Evolutionary conservation across 2,329 filamentous ascomycete genomes (phyloP).

Genomic region (Colletotrichum brevisporum): DNA sequence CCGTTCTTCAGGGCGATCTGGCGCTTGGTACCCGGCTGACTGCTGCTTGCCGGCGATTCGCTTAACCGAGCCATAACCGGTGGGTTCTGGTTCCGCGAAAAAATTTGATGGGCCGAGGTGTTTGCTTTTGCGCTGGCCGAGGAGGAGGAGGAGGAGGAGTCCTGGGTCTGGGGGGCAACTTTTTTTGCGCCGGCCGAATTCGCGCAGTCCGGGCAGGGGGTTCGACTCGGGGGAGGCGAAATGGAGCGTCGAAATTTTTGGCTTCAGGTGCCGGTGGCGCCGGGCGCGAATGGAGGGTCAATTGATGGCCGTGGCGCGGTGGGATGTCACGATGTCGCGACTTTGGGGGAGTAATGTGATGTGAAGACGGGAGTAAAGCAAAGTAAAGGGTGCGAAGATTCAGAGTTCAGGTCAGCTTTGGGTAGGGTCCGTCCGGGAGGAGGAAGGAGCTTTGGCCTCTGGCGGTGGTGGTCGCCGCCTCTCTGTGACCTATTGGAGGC

Average conservation of each 20-base stretch:
- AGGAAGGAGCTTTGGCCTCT: slow-evolving; percentile 3
- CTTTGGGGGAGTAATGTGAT: slow-evolving; percentile 5
- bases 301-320: background rate
- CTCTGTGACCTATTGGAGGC: background rate
- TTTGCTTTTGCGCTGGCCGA: slow-evolving; percentile 13
- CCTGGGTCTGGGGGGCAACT: background rate
- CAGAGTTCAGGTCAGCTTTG: background rate
- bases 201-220: background rate
- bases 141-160: slow-evolving; percentile 11
- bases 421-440: background rate
- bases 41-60: slow-evolving; percentile 19
- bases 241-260: no score
- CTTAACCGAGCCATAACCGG: slow-evolving; percentile 22
- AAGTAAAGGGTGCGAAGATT: background rate
- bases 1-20: slow-evolving; percentile 30
- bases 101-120: background rate
- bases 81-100: background rate
- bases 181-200: slow-evolving; percentile 21
- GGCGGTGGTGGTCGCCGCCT: background rate
- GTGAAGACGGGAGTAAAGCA: background rate
- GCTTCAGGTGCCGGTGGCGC: background rate
- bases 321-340: background rate
- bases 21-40: slow-evolving; percentile 16
- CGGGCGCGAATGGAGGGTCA: slow-evolving; percentile 5
- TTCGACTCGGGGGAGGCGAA: background rate